Percentiles rank a stretch among this genome's conserved stretches.
Evolutionary conservation across 257 asterid species (phyloP).

Genomic region (Solanum rostratum): DNA sequence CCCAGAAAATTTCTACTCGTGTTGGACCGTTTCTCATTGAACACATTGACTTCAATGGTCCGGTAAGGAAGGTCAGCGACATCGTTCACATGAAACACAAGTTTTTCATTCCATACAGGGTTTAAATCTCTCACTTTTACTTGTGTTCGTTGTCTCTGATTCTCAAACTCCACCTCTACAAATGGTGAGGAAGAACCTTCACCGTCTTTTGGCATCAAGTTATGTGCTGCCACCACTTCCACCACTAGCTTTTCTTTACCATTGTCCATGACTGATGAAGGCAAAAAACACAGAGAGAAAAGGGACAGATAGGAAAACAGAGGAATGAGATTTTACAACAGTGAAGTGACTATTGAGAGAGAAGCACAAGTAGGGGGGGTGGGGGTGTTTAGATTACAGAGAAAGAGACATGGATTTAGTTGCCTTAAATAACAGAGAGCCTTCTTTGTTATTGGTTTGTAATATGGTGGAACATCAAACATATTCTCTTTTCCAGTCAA

Average conservation of each 20-base stretch:
- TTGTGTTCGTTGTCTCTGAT: constrained; percentile 45
- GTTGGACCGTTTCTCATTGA: constrained; percentile 65
- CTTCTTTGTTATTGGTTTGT: neutral
- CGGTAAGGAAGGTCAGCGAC: constrained; percentile 76
- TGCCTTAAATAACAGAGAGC: neutral
- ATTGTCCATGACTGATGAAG: constrained; percentile 23
- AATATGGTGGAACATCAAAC: neutral
- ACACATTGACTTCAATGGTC: constrained; percentile 63
- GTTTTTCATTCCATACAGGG: constrained; percentile 84
- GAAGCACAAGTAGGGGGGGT: neutral
- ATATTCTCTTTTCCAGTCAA: neutral
- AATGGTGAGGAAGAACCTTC: constrained; percentile 88
- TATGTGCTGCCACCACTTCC: constrained; percentile 85
- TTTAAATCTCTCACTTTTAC: constrained; percentile 68
- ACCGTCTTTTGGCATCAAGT: constrained; percentile 92
- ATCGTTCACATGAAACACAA: constrained; percentile 58
- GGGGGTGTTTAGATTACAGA: neutral
- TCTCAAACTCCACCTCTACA: constrained; percentile 78
- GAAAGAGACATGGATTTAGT: neutral
- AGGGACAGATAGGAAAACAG: neutral
- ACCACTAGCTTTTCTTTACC: constrained; percentile 74
- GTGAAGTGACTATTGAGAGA: neutral
- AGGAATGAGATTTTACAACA: neutral
- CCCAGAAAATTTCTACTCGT: constrained; percentile 68
- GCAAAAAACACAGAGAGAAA: neutral